These are phyloP conservation scores for Coemansia sp. DNA, from an alignment of 192 early-diverging fungal genomes.

Conservation along the genomic window DNA sequence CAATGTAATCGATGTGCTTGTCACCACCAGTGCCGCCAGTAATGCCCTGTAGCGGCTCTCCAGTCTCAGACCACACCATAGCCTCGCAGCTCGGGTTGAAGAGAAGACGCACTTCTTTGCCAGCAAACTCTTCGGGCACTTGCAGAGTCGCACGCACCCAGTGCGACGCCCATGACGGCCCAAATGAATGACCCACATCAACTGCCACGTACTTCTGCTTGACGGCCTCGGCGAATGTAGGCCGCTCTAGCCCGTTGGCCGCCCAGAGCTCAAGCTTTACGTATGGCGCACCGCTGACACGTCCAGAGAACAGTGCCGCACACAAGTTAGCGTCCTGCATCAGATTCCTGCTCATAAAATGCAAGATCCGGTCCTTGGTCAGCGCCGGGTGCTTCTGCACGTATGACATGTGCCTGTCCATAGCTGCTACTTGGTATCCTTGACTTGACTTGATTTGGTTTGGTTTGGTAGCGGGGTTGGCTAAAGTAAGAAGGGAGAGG, in stretches of 20 bases:
- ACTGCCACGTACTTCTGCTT: slow-evolving; percentile 64
- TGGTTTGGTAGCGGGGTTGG: neutral
- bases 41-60: slow-evolving; percentile 81
- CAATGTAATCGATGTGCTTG: slow-evolving; percentile 52
- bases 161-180: slow-evolving; percentile 83
- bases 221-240: slow-evolving; percentile 53
- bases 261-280: slow-evolving; percentile 56
- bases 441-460: neutral
- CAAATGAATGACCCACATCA: slow-evolving; percentile 71
- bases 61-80: slow-evolving; percentile 83
- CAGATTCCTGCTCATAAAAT: slow-evolving; percentile 64
- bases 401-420: slow-evolving; percentile 44
- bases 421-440: neutral
- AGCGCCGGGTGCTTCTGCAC: slow-evolving; percentile 69
- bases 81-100: slow-evolving; percentile 89
- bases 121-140: slow-evolving; percentile 63
- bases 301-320: slow-evolving; percentile 52
- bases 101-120: slow-evolving; percentile 76
- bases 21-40: slow-evolving; percentile 63
- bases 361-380: slow-evolving; percentile 68
- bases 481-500: no score
- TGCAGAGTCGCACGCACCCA: slow-evolving; percentile 70
- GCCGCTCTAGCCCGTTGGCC: slow-evolving; percentile 52
- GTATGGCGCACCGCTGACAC: slow-evolving; percentile 36
- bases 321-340: slow-evolving; percentile 69